These are phyloP conservation scores for Verticillium nubilum DNA, from an alignment of 2,329 filamentous ascomycete species.

Conservation along the genomic window DNA sequence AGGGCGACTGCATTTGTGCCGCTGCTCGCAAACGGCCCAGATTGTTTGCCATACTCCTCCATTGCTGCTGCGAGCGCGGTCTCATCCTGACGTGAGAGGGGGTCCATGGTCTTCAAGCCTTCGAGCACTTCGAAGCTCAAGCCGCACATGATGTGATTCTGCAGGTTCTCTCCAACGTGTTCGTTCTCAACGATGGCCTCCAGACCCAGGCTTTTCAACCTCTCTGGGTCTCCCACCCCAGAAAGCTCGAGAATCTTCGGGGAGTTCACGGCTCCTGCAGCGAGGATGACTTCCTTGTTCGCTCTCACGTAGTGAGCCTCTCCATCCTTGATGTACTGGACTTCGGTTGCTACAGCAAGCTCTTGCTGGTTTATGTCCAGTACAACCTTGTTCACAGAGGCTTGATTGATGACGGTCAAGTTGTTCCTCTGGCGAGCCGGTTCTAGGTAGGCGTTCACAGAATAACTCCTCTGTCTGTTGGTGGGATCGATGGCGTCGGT, in stretches of 20 bases:
- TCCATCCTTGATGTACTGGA: constrained; percentile 10
- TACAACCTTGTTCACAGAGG: constrained; percentile 16
- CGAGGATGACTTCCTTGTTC: constrained; percentile 34
- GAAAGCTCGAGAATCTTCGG: constrained; percentile 38
- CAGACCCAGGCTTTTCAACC: constrained; percentile 25
- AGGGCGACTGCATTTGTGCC: constrained; percentile 14
- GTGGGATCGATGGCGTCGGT: constrained; percentile 17
- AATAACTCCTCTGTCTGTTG: constrained; percentile 18
- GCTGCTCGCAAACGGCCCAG: constrained; percentile 15
- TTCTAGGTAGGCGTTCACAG: constrained; percentile 16
- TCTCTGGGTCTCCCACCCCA: constrained; percentile 27
- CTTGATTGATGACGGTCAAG: constrained; percentile 17
- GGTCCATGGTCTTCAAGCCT: constrained; percentile 16
- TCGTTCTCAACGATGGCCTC: constrained; percentile 25
- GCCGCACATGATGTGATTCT: constrained; percentile 23
- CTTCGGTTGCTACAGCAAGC: constrained; percentile 13
- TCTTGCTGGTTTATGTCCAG: constrained; percentile 12
- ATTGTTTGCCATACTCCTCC: constrained; percentile 14
- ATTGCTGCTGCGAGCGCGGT: constrained; percentile 13
- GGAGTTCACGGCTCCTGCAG: constrained; percentile 33
- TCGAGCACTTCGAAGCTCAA: constrained; percentile 17
- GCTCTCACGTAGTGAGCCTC: constrained; percentile 16
- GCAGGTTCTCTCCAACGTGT: constrained; percentile 32
- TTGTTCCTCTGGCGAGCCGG: constrained; percentile 14
- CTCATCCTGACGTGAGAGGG: constrained; percentile 13